Conservation (phyloP, 345 rosid species). For the Arabis alpina region DNA sequence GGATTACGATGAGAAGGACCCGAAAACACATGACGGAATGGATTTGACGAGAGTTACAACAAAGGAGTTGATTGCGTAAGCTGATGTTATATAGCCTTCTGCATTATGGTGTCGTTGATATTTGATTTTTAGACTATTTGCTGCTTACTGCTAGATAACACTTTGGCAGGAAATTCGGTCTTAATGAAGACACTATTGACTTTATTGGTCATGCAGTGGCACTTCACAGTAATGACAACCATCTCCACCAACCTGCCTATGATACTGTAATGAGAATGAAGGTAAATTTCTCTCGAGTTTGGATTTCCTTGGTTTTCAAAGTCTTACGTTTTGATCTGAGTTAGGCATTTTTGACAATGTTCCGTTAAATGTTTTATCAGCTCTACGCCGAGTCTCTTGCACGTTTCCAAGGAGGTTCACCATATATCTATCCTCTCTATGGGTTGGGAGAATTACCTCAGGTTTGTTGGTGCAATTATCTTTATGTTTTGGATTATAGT, state of each 20-base stretch:
- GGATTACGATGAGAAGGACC: constrained; percentile 76
- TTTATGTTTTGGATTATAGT: neutral
- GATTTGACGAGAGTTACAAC: constrained; percentile 87
- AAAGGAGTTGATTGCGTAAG: constrained; percentile 88
- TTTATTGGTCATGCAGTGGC: constrained; percentile 98
- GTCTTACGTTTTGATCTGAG: constrained; percentile 5
- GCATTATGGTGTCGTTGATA: neutral
- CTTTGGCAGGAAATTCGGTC: constrained; percentile 81
- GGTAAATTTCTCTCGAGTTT: constrained; percentile 48
- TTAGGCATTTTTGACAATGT: constrained; percentile 20
- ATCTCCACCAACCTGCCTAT: constrained; percentile 84
- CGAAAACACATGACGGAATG: constrained; percentile 93
- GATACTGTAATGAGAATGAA: constrained; percentile 97
- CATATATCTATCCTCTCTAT: constrained; percentile 91
- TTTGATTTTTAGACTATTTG: constrained; percentile 5
- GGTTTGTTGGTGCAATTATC: constrained; percentile 50
- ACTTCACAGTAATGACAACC: constrained; percentile 83
- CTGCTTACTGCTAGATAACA: constrained; percentile 25
- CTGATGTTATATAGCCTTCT: constrained; percentile 26
- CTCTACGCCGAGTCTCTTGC: constrained; percentile 89
- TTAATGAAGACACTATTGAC: constrained; percentile 83
- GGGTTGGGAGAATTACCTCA: constrained; percentile 99
- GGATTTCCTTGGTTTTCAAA: neutral
- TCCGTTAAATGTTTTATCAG: constrained; percentile 48
- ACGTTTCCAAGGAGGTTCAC: constrained; percentile 99